These are phyloP conservation scores for Pseudoneurospora amorphoporcata DNA, from an alignment of 495 filamentous ascomycete genomes.

Conservation along the genomic window DNA sequence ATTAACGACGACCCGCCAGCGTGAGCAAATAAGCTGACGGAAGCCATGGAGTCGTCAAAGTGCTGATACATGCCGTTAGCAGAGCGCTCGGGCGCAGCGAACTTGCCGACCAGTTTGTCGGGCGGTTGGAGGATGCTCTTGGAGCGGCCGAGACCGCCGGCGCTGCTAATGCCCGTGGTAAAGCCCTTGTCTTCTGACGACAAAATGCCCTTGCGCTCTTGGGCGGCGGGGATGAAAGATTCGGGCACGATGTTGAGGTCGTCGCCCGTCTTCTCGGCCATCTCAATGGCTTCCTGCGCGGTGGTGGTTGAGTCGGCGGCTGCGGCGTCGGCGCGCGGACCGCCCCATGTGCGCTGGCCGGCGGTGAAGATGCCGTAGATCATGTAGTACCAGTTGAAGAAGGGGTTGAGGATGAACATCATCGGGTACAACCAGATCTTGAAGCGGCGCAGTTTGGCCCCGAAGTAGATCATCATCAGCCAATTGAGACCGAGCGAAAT, in stretches of 20 bases:
- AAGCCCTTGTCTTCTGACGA: conserved; percentile 23
- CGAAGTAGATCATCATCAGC: conserved; percentile 94
- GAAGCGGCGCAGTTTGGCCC: conserved; percentile 70
- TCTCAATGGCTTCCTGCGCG: conserved; percentile 71
- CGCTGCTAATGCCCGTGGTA: neutral
- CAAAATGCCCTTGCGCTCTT: conserved; percentile 33
- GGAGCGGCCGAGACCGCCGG: conserved; percentile 15
- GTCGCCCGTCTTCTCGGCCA: conserved; percentile 69
- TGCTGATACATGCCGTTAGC: conserved; percentile 55
- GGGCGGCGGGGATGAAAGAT: conserved; percentile 66
- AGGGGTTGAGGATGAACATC: conserved; percentile 93
- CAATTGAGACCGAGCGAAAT: conserved; percentile 95
- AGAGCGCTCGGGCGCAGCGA: conserved; percentile 49
- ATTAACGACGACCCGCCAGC: neutral
- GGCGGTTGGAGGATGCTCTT: conserved; percentile 58
- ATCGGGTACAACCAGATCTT: conserved; percentile 92
- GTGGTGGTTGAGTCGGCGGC: conserved; percentile 70
- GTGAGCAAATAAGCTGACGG: conserved; percentile 18
- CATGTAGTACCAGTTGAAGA: conserved; percentile 99
- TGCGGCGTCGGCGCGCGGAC: conserved; percentile 85
- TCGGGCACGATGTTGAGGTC: conserved; percentile 89
- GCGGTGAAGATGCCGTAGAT: conserved; percentile 82
- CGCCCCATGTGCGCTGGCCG: conserved; percentile 93
- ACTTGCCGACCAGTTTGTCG: conserved; percentile 61
- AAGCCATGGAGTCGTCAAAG: conserved; percentile 49